phyloP scores from a whole-genome alignment of 1,284 basidiomycete genomes.

The Apiotrichum domesticum region DNA sequence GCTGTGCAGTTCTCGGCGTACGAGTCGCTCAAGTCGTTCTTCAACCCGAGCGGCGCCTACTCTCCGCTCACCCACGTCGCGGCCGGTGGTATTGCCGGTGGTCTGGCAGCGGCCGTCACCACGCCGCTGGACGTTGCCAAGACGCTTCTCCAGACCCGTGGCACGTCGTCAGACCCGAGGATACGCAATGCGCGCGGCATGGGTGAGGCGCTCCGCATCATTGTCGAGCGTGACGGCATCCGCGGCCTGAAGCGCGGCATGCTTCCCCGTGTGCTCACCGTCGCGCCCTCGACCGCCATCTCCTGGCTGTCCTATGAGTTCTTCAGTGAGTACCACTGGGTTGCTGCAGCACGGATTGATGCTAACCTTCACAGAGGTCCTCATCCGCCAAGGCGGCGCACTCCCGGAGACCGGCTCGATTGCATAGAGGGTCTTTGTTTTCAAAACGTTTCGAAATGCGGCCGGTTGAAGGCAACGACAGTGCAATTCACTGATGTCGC shows the following conservation, averaged over 20 bases:
- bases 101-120: slow-evolving; percentile 88
- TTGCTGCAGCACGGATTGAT: background rate
- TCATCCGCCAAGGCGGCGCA: slow-evolving; percentile 37
- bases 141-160: slow-evolving; percentile 75
- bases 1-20: slow-evolving; percentile 97
- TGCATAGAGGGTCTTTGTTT: background rate
- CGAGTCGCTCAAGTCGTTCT: slow-evolving; percentile 79
- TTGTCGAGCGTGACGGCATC: slow-evolving; percentile 76
- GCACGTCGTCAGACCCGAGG: slow-evolving; percentile 69
- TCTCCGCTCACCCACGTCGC: slow-evolving; percentile 86
- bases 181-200: slow-evolving; percentile 82
- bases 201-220: slow-evolving; percentile 80
- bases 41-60: slow-evolving; percentile 83
- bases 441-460: slow-evolving; percentile 52
- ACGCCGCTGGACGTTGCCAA: slow-evolving; percentile 99
- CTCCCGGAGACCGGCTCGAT: slow-evolving; percentile 37
- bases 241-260: slow-evolving; percentile 83
- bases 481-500: too few species aligned
- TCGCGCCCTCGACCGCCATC: slow-evolving; percentile 94
- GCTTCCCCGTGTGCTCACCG: slow-evolving; percentile 85
- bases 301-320: slow-evolving; percentile 97
- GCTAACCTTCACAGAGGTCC: slow-evolving; percentile 31
- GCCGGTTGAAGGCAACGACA: too few species aligned
- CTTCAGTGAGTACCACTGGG: slow-evolving; percentile 66
- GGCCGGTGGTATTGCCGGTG: slow-evolving; percentile 87